These are phyloP conservation scores for Escovopsis sp. DNA, from an alignment of 2,329 filamentous ascomycete species.

Conservation along the genomic window DNA sequence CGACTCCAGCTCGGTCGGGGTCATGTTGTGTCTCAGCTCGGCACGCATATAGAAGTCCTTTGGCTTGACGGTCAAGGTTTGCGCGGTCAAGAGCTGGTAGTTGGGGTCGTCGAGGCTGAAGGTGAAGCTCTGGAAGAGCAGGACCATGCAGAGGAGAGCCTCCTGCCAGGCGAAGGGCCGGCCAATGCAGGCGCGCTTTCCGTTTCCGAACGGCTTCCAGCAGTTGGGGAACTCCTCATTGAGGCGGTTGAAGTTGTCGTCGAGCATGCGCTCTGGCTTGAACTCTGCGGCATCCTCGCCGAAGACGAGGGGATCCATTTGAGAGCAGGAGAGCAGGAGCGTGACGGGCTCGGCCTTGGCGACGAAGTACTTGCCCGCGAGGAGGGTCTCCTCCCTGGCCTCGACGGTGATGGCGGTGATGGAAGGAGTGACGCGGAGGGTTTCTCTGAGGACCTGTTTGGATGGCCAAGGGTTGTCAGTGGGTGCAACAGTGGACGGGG, in stretches of 20 bases:
- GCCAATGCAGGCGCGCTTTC: constrained; percentile 56
- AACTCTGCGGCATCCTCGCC: constrained; percentile 52
- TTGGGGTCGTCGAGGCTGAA: constrained; percentile 46
- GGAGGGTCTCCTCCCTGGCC: constrained; percentile 36
- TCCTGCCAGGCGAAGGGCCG: constrained; percentile 65
- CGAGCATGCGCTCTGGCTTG: constrained; percentile 56
- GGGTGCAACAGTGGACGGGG: not conserved
- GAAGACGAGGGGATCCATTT: constrained; percentile 48
- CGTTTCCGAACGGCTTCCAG: constrained; percentile 66
- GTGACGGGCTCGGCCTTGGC: constrained; percentile 34
- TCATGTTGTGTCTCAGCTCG: constrained; percentile 33
- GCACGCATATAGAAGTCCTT: constrained; percentile 49
- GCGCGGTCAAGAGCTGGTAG: constrained; percentile 40
- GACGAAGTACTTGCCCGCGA: constrained; percentile 48
- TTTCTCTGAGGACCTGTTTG: constrained; percentile 42
- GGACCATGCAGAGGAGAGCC: constrained; percentile 42
- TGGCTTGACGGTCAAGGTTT: constrained; percentile 48
- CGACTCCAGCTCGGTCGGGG: constrained; percentile 30
- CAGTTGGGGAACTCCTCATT: constrained; percentile 45
- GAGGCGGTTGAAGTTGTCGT: constrained; percentile 47
- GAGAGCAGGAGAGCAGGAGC: constrained; percentile 36
- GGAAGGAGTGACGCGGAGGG: constrained; percentile 46
- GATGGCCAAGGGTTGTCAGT: not conserved
- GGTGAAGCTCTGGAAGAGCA: constrained; percentile 58
- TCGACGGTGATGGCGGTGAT: constrained; percentile 43